Base-by-base conservation (phyloP, 805 yeast genomes). In the Groenewaldozyma tartarivorans region DNA sequence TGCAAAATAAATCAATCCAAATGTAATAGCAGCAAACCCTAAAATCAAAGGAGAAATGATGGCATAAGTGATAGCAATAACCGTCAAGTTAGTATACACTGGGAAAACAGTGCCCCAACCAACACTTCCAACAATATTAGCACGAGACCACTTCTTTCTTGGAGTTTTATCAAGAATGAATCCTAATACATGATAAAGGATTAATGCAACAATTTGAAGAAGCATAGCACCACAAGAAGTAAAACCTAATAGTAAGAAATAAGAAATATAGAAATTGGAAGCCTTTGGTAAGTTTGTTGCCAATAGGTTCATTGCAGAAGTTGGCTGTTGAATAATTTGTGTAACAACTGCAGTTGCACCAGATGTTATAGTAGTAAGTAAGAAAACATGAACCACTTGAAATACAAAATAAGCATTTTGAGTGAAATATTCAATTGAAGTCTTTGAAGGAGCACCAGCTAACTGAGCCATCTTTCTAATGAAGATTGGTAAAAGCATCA, bases 401-500 rank as follows among this genome's bases (percentile, higher is more conserved):
- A 90, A 90, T 1, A 83, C 95, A 63, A 72, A 90, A 63, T 66
- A 92, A 79, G 95, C 87, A 29, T 77, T 72, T 60, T 90, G 98
- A 48, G 92, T 81, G 71, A 79, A 86, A 45, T 69, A 61, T 51
- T 87, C 96, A 43, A 83, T 73, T 41, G 77, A 72, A 53, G 86
- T 90, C 6, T 65, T 57, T 2, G 95, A 77, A 40, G 83, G 67
- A 35, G 70, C 64, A 20, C 97, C 97, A 26, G 83, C 67, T 39
- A 79, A 56, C 51, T 72, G 76, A 49, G 94, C 97, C 72, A 78
- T 72, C 44, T 69, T 71, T 53, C 84, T 76, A 50, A 92, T 81
- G 51, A 86, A 72, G 22, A 86, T 80, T 3, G 98, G 97, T 33
- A 88, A 79, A 36, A 92, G 61, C 41, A 83, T 71, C 94, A 87